These are phyloP conservation scores for Stereocaulon alpinum DNA, from an alignment of 495 filamentous ascomycete genomes.

Conservation along the genomic window DNA sequence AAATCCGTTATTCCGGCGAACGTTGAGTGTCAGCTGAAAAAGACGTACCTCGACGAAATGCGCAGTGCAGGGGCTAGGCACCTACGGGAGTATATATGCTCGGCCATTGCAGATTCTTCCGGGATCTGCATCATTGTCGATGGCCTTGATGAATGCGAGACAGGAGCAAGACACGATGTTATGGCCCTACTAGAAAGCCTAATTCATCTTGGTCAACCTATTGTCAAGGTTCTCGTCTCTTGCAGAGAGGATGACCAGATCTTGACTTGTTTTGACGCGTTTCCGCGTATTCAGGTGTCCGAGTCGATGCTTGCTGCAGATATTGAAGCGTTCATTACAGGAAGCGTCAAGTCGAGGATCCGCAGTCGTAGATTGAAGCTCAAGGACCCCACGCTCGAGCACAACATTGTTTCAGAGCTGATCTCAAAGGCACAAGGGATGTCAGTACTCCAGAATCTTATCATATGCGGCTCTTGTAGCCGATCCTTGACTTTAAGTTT, in stretches of 20 bases:
- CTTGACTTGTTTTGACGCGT: neutral
- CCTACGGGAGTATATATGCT: conserved; percentile 4
- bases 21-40: conserved; percentile 7
- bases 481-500: neutral
- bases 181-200: conserved; percentile 5
- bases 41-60: neutral
- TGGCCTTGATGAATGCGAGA: conserved; percentile 24
- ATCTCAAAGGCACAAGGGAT: conserved; percentile 20
- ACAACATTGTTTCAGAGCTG: conserved; percentile 17
- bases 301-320: conserved; percentile 1
- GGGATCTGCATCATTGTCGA: conserved; percentile 17
- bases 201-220: neutral
- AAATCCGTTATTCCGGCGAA: conserved; percentile 6
- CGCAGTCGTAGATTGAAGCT: conserved; percentile 14
- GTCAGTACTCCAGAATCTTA: conserved; percentile 10
- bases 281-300: conserved; percentile 9
- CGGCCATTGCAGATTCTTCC: neutral
- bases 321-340: conserved; percentile 19
- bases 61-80: conserved; percentile 2
- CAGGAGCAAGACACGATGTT: neutral
- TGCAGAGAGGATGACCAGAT: conserved; percentile 15
- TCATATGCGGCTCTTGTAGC: neutral
- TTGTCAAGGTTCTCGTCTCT: conserved; percentile 17
- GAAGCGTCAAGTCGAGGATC: conserved; percentile 15
- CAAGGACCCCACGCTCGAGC: conserved; percentile 6